Base-by-base conservation (phyloP, 2,329 filamentous ascomycete genomes). In the Orbilia ellipsospora region DNA sequence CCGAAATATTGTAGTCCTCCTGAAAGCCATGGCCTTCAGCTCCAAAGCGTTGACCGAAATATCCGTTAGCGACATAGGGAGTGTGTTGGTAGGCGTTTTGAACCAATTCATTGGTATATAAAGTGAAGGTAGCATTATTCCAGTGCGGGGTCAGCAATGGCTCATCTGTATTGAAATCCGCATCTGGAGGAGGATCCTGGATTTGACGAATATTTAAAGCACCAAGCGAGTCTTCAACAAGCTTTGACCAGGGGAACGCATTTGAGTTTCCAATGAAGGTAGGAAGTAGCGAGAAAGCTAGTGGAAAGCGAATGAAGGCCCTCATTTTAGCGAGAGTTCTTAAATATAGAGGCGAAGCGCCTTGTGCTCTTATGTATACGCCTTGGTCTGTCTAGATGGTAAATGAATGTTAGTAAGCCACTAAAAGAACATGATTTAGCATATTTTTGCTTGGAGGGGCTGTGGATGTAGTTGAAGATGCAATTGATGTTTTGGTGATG, bases 1-100 rank as follows among this genome's bases (percentile, higher is more conserved):
- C 67, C 4, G 74, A 57, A 10, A 67, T 62, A 23, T 79, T 78
- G 52, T 73, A 73, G 28, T 77, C 65, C 36, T 78, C 65, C 73
- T 80, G 50, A 7, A 74, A 60, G 83, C 82, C 4, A 84, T 88
- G 88, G 0, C 89, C 89, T 6, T 85, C 83, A n/a, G 88, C 85
- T 23, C 88, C 88, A 28, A 90, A 83, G 76, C 86, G 89, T 79
- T 90, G 88, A 7, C 89, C 89, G 4, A 90, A 80, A 77, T 90
- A 90, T 18, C 89, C 89, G 80, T 90, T 90, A 3, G 87, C 86
- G 45, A 89, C 82, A 12, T 86, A 86, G 16, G 88, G 84, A 51
- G 88, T 88, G 2, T 87, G 86, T 79, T 90, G 87, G 78, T 78
- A 80, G 13, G 63, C 75, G 42, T 80, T 80, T 26, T 75, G 78